phyloP scores from a whole-genome alignment of 2,329 filamentous ascomycete genomes.

The Colletotrichum musae region DNA sequence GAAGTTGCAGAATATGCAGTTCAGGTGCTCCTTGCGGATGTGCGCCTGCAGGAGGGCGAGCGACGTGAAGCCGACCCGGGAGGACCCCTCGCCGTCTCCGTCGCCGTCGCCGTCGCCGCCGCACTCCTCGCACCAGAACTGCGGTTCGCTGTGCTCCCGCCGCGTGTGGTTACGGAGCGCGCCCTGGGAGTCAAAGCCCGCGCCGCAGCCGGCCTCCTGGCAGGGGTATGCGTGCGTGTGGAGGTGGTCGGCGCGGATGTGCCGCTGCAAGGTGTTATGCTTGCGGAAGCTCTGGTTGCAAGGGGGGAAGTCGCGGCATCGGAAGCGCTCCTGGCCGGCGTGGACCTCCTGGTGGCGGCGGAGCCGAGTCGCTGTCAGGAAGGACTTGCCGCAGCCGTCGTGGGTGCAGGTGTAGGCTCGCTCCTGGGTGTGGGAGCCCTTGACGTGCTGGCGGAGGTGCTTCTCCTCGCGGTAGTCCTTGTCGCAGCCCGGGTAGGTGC shows the following conservation, averaged over 20 bases:
- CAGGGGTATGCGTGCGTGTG: slow-evolving; percentile 81
- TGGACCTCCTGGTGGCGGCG: slow-evolving; percentile 85
- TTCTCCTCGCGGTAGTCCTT: slow-evolving; percentile 91
- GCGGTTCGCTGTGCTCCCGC: slow-evolving; percentile 77
- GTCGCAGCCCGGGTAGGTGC: slow-evolving; percentile 77
- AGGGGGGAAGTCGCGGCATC: slow-evolving; percentile 77
- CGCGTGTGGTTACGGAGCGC: slow-evolving; percentile 80
- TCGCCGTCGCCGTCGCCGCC: slow-evolving; percentile 59
- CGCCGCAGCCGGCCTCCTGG: slow-evolving; percentile 70
- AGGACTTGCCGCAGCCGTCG: slow-evolving; percentile 82
- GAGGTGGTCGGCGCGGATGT: slow-evolving; percentile 84
- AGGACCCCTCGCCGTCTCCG: slow-evolving; percentile 54
- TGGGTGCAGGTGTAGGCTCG: slow-evolving; percentile 79
- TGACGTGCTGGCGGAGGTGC: slow-evolving; percentile 88
- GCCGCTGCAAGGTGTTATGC: slow-evolving; percentile 86
- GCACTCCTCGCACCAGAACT: slow-evolving; percentile 86
- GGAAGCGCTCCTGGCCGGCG: slow-evolving; percentile 80
- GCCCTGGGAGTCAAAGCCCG: slow-evolving; percentile 80
- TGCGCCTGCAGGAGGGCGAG: slow-evolving; percentile 81
- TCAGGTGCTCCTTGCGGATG: slow-evolving; percentile 79
- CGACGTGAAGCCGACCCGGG: slow-evolving; percentile 77
- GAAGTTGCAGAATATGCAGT: slow-evolving; percentile 82
- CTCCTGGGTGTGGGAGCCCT: slow-evolving; percentile 82
- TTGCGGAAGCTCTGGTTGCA: slow-evolving; percentile 89
- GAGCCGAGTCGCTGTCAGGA: slow-evolving; percentile 84